Base-by-base conservation (phyloP, 805 yeast species). In the Grigorovia humatica region DNA sequence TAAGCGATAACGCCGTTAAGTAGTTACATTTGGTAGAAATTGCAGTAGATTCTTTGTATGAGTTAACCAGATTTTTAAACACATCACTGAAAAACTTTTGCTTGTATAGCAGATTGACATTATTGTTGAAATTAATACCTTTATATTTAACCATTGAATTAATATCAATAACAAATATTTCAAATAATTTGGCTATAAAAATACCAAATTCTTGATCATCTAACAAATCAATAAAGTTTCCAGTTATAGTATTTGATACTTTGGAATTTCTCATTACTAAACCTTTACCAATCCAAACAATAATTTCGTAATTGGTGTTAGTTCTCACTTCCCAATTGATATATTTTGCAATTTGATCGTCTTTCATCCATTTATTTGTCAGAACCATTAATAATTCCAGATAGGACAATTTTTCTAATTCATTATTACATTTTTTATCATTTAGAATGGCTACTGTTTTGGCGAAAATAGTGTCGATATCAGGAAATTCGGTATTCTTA, bases 251-350 rank as follows among this genome's bases (percentile, higher is more conserved):
- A 57, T 64, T 3, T 2, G 76, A 73, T 0, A 55, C 29, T 9
- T 67, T 55, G 53, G 83, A 83, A 55, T 77, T 77, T 57, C 77
- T 80, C 64, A 87, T 62, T 0, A 86, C 61, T 48, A 86, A 70
- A 0, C 86, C 90, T 64, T 88, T 89, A 19, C 81, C 69, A 7
- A 82, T 66, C 96, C 96, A 89, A 2, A 83, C 70, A 17, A 74
- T 64, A 0, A 75, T 62, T 62, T 88, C 95, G 43, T 85, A 64
- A 12, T 69, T 57, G 23, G 59, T 55, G 3, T 63, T 38, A 3
- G 65, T 53, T 3, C 48, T 43, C 17, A 57, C 52, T 11, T 52
- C 46, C 53, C 52, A 54, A 44, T 58, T 49, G 12, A 64, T 46
- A 11, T 54, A 52, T 40, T 47, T 48, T 23, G 44, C 43, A 2